Base-by-base conservation (phyloP, 352 stramenopile species). In the Peronospora farinosa region DNA sequence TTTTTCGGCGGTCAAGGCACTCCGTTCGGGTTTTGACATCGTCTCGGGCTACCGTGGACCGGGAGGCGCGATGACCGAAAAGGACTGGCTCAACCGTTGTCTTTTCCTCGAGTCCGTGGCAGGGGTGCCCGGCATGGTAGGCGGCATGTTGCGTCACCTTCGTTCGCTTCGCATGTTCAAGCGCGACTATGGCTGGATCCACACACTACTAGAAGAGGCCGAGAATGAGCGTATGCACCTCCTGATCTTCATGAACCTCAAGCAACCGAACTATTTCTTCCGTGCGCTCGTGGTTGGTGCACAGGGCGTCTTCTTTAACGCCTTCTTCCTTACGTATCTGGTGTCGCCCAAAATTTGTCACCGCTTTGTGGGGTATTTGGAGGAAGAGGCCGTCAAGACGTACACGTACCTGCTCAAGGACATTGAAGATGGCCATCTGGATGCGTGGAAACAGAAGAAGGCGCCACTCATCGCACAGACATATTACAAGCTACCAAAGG, bases 191-290 rank as follows among this genome's bases (percentile, higher is more conserved):
- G 87, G 87, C 13, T 95, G 84, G 85, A 96, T 97, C 67, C 71
- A 91, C 64, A 90, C 88, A n/a, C 64, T 97, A 4, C 67, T 96
- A 0, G 90, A 96, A 47, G 90, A 97, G 51, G 87, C 87, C n/a
- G 90, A 97, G 69, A 97, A 97, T 68, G 90, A 97, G 72, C 72
- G 88, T 42, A 96, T 97, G 86, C 91, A 97, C 65, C 57, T 97
- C 28, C 69, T 97, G 31, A 93, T 92, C 57, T 95, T 92, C 61
- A 72, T 96, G 51, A 75, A 79, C 43, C 78, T 97, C 63, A 95
- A 93, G 63, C 72, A 96, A 51, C 87, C 87, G 0, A 72, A 78
- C 13, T 67, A 65, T 39, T 36, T 89, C 12, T 89, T 96, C 53
- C 85, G 87, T n/a, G 50, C 63, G 6, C 43, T 82, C 5, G 87